Evolutionary conservation across 768 basidiomycete species (phyloP), one percentile per base, ranked within the genome.

Genomic region (Boletus eberwhitei): DNA sequence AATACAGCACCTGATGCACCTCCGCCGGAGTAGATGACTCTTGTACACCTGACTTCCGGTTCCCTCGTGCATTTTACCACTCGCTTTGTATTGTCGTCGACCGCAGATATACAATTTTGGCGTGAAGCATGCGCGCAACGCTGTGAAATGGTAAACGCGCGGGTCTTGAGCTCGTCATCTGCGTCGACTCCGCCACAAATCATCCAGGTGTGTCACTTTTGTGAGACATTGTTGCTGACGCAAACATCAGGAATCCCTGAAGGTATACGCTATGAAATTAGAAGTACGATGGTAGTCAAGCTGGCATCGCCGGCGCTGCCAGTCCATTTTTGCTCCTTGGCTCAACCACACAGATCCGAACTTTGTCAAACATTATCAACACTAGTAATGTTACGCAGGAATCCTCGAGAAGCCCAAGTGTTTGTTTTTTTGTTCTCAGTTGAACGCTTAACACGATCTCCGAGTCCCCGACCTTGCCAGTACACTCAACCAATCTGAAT

Each of bases 11-110:
- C 54, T 19, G 37, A 37, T 31, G 4, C 43, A 8, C 35, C 43
- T 32, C 47, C 60, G 8, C 24, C 54, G 6, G 52, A 62, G 44
- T 69, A 62, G 59, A 44, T 48, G 17, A 6, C 22, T 48, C 31
- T 37, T 45, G 29, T 51, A 41, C 24, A 36, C 19, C n/a, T 39
- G 42, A 32, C 19, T 26, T 43, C 50, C 45, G 13, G 43, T 22
- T 22, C 35, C n/a, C 48, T 38, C 37, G 8, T 34, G 19, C 54
- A 29, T 48, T 32, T 46, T 58, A 45, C 38, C 34, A 31, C 41
- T 13, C 34, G 44, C 50, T 21, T 53, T 55, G 58, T 57, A 56
- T 49, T 40, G 34, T 53, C 41, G 4, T 46, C 24, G 12, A 16
- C 26, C n/a, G 7, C 47, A 42, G 52, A 54, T 53, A 59, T 42